Evolutionary conservation across 2,329 filamentous ascomycete genomes (phyloP), one percentile per base, ranked within the genome.

Genomic region (Ceratocystis alfenasii): DNA sequence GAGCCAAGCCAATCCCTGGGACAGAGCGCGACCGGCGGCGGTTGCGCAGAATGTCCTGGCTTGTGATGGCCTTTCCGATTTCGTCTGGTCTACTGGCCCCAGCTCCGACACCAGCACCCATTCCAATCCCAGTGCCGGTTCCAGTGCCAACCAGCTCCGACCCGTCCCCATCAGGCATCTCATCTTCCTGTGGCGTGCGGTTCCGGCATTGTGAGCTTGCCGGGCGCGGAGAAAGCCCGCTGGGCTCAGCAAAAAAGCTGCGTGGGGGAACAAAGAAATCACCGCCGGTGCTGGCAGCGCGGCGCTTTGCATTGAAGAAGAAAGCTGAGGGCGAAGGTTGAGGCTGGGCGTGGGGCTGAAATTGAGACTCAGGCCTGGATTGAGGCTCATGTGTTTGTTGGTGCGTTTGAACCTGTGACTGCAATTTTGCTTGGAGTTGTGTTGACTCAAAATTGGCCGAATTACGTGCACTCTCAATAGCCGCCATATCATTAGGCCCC

Each of bases 21-120:
- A 87, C 72, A 69, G 83, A 86, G 62, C 83, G 77, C 1, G 83
- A 87, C 59, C 83, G 79, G 55, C 84, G 78, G 59, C 81, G 79
- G 33, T 77, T 72, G 3, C 74, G 77, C 20, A 65, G 57, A 44
- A 75, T 75, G 28, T 74, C 76, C 66, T 84, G 82, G 68, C 80
- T 83, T 1, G 83, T 84, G 61, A 87, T 81, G 60, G 84, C 84
- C 20, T 81, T 79, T n/a, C 83, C 84, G 67, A 86, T 86, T 66
- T 81, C 78, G n/a, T 77, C 74, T 3, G 28, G 20, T 25, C 44
- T 22, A 17, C 28, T 20, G 5, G 55, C 3, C 15, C 28, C 55
- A 59, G 28, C 12, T n/a, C 28, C 30, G 15, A 59, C 12, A 5
- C 55, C 55, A 10, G 45, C 28, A 17, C 41, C 30, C 55, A 61